Evolutionary conservation across 805 yeast genomes (phyloP).

Genomic region (Lipomyces mesembrius): DNA sequence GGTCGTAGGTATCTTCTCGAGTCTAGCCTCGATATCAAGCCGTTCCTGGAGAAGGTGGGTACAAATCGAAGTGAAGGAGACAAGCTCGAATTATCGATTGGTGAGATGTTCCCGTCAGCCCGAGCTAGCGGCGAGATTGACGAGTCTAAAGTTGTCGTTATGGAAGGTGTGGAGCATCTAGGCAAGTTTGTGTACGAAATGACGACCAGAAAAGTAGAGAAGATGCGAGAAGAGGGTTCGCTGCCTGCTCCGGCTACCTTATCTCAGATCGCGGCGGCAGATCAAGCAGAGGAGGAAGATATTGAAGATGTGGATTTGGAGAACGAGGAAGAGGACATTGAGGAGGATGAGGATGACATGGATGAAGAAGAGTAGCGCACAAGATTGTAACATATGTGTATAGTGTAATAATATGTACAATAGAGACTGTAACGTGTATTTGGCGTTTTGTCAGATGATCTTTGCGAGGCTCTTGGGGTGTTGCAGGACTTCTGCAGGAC

Average conservation of each 20-base stretch:
- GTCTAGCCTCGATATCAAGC: constrained; percentile 22
- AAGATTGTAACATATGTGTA: neutral
- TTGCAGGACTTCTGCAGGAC: too few relatives aligned
- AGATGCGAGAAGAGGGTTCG: constrained; percentile 15
- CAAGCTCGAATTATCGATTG: constrained; percentile 41
- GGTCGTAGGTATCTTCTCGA: constrained; percentile 40
- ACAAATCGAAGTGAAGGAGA: constrained; percentile 23
- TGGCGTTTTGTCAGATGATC: too few relatives aligned
- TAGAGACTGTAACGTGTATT: neutral
- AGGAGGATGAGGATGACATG: constrained; percentile 4
- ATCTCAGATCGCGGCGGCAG: neutral
- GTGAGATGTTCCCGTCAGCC: constrained; percentile 43
- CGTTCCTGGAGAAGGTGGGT: constrained; percentile 25
- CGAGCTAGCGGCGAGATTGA: constrained; percentile 21
- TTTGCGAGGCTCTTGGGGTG: too few relatives aligned
- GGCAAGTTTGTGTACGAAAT: constrained; percentile 45
- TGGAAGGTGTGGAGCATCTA: constrained; percentile 45
- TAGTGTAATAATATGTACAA: neutral
- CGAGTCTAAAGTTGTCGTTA: constrained; percentile 35
- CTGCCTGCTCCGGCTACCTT: neutral
- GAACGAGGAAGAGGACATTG: constrained; percentile 9
- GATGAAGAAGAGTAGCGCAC: constrained; percentile 1
- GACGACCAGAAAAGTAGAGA: constrained; percentile 39
- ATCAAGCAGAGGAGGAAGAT: neutral
- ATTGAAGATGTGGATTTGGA: constrained; percentile 11